Evolutionary conservation across 352 stramenopile genomes (phyloP).

Genomic region (Elongisporangium undulatum): DNA sequence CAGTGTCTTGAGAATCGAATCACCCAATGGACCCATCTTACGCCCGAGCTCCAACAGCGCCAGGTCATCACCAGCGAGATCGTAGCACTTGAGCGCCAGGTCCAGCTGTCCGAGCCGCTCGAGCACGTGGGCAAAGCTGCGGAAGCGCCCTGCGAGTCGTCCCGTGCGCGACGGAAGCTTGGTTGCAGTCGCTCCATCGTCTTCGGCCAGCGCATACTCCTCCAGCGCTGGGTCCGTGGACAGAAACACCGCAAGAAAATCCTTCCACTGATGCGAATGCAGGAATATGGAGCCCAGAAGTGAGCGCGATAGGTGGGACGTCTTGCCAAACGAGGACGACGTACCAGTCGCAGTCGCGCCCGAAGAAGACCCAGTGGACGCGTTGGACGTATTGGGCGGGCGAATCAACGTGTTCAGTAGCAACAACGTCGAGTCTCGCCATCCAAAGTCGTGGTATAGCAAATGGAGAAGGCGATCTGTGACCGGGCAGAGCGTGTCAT

Average conservation of each 20-base stretch:
- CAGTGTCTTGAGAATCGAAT: constrained; percentile 26
- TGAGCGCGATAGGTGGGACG: constrained; percentile 30
- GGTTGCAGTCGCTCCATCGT: constrained; percentile 22
- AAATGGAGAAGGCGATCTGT: constrained; percentile 33
- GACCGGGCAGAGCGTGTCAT: constrained; percentile 39
- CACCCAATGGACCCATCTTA: constrained; percentile 13
- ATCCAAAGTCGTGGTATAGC: constrained; percentile 52
- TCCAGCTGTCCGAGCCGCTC: constrained; percentile 46
- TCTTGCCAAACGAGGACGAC: constrained; percentile 35
- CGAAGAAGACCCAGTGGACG: not conserved
- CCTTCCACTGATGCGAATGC: constrained; percentile 47
- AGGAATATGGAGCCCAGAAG: constrained; percentile 47
- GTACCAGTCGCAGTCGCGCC: constrained; percentile 1
- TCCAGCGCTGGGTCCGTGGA: constrained; percentile 47
- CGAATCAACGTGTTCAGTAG: constrained; percentile 33
- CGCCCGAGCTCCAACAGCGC: constrained; percentile 46
- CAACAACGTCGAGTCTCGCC: constrained; percentile 48
- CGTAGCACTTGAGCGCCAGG: constrained; percentile 55
- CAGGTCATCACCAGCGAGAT: constrained; percentile 66
- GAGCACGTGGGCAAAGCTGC: constrained; percentile 37
- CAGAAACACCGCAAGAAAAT: constrained; percentile 47
- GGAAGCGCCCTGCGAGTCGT: constrained; percentile 26
- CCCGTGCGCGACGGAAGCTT: constrained; percentile 65
- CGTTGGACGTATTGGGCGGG: constrained; percentile 8
- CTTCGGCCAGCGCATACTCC: constrained; percentile 60